Evolutionary conservation across 2,329 filamentous ascomycete genomes (phyloP), one percentile per base, ranked within the genome.

Genomic region (Aspergillus sojae): DNA sequence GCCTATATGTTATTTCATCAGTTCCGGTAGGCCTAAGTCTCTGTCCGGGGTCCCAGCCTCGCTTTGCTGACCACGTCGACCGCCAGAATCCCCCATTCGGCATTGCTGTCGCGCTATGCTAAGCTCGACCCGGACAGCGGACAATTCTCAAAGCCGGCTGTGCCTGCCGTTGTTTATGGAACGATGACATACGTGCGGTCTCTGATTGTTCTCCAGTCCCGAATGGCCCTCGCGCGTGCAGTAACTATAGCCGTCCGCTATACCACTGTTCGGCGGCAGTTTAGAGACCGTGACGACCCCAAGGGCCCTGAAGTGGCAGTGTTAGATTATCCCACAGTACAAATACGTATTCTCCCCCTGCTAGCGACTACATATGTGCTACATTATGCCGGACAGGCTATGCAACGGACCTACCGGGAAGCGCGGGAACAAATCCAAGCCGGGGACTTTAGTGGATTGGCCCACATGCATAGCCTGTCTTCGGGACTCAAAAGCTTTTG

Each of bases 241-340:
- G 82, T 85, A 5, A 85, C 83, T 0, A 77, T 85, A 9, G 82
- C 83, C 4, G 81, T 85, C 1, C 76, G 83, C 43, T 85, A 85
- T 66, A 78, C 79, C 21, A 77, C 80, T 5, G 77, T 85, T 16
- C 72, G 83, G 21, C 74, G 80, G 41, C 83, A 85, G 60, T 85
- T 85, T 65, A 72, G 73, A 30, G 82, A 85, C 63, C 78, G 82
- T 28, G 83, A 85, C 65, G 77, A 76, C 19, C 78, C 78, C 0
- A 21, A 45, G 19, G 34, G 34, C 34, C 41, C 5, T 11, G 81
- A 83, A 71, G 70, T 81, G 60, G 73, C 81, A 3, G 83, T 85
- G 1, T 73, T 85, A 9, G 83, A 85, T 65, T 85, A 85, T 66
- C 81, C 83, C 1, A 85, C 83, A 0, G 83, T 85, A 0, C 83